Conservation (phyloP, 2,329 filamentous ascomycete genomes). For the Ceratocystis alfenasii region DNA sequence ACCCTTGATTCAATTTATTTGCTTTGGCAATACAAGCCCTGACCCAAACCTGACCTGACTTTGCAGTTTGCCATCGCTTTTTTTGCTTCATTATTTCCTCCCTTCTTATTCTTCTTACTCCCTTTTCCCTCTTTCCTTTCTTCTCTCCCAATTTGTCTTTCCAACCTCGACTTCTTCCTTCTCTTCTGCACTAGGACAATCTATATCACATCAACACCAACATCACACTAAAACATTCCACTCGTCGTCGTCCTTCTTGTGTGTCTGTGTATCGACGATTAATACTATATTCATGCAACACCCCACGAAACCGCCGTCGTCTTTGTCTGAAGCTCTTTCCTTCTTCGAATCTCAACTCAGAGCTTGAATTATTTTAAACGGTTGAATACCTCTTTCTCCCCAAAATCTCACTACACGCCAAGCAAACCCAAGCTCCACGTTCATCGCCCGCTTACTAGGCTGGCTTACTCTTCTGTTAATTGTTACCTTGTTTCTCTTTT, state of each 20-base stretch:
- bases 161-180: not conserved
- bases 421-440: too few species aligned
- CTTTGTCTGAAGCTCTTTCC: not conserved
- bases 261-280: not conserved
- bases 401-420: too few species aligned
- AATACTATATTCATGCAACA: not conserved
- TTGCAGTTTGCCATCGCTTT: slow-evolving; percentile 3
- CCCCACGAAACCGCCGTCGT: not conserved
- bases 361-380: not conserved
- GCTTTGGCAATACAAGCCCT: slow-evolving; percentile 7
- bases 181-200: not conserved
- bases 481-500: too few species aligned
- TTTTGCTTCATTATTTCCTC: slow-evolving; percentile 7
- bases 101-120: not conserved
- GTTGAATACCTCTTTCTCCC: not conserved
- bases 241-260: not conserved
- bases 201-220: not conserved
- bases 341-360: not conserved
- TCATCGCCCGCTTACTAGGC: too few species aligned
- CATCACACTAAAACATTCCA: not conserved
- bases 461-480: too few species aligned
- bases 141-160: not conserved
- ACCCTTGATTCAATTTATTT: slow-evolving; percentile 12
- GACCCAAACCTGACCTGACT: not conserved
- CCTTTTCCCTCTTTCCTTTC: not conserved